A percentile compares a stretch with the other conserved stretches of the same genome.
Conservation (phyloP, 306 rosid genomes). For the Glycyrrhiza uralensis region DNA sequence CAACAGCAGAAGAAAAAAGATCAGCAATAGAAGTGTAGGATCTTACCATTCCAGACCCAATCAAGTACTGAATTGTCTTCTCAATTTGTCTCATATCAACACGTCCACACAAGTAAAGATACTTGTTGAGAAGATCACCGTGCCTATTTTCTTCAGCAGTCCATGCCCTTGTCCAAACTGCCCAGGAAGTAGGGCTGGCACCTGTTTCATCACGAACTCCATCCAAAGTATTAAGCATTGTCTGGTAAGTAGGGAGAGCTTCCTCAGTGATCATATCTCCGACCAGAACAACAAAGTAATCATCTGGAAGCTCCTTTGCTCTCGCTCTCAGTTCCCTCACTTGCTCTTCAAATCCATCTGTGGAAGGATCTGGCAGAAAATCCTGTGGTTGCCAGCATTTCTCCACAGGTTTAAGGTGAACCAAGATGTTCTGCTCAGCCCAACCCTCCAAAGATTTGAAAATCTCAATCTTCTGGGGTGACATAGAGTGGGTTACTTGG, state of each 20-base stretch:
- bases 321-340: conserved; percentile 75
- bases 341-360: conserved; percentile 82
- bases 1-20: background rate
- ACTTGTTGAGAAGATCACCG: conserved; percentile 89
- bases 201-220: conserved; percentile 95
- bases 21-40: background rate
- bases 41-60: conserved; percentile 91
- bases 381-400: conserved; percentile 97
- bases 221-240: conserved; percentile 87
- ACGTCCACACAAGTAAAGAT: conserved; percentile 83
- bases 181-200: conserved; percentile 89
- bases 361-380: conserved; percentile 73
- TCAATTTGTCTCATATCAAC: conserved; percentile 93
- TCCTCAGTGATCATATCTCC: conserved; percentile 96
- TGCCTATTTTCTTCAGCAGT: conserved; percentile 96
- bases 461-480: conserved; percentile 81
- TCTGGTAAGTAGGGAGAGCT: conserved; percentile 93
- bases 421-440: conserved; percentile 75
- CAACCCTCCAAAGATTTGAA: conserved; percentile 81
- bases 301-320: conserved; percentile 83
- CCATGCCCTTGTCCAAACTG: conserved; percentile 96
- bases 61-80: conserved; percentile 86
- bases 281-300: conserved; percentile 79
- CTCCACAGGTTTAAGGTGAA: conserved; percentile 78
- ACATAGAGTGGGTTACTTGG: conserved; percentile 87